Evolutionary conservation across 1,284 basidiomycete genomes (phyloP).

Genomic region (Caloboletus firmus): DNA sequence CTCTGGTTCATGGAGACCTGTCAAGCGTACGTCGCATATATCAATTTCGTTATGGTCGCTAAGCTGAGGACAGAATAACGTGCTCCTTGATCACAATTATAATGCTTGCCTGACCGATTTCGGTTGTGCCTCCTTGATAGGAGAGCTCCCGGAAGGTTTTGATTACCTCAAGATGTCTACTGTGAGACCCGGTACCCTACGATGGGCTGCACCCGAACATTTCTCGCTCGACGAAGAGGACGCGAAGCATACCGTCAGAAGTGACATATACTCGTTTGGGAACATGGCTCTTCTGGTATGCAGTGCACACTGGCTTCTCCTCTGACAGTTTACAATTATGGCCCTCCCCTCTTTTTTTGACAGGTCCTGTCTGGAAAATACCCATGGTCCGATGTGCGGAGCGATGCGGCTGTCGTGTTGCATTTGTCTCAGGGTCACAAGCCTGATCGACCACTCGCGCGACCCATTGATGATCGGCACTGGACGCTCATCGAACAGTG

Average conservation of each 20-base stretch:
- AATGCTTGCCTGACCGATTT: slow-evolving; percentile 15
- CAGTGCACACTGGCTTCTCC: background rate
- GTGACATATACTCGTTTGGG: slow-evolving; percentile 20
- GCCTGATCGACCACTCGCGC: slow-evolving; percentile 2
- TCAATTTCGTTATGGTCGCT: background rate
- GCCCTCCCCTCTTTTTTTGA: background rate
- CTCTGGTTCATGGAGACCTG: slow-evolving; percentile 11
- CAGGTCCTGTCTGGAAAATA: slow-evolving; percentile 1
- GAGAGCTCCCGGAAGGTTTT: slow-evolving; percentile 10
- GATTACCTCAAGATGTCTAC: slow-evolving; percentile 6
- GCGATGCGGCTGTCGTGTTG: slow-evolving; percentile 2
- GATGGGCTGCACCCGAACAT: slow-evolving; percentile 17
- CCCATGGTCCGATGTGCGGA: slow-evolving; percentile 15
- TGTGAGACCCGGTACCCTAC: slow-evolving; percentile 7
- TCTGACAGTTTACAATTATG: background rate
- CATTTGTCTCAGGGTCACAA: slow-evolving; percentile 6
- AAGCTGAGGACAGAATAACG: slow-evolving; percentile 12
- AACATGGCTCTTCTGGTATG: slow-evolving; percentile 8
- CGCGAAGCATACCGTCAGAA: slow-evolving; percentile 2
- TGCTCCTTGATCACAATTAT: slow-evolving; percentile 10
- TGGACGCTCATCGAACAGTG: slow-evolving; percentile 14
- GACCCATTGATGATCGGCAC: slow-evolving; percentile 10
- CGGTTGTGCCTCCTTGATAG: slow-evolving; percentile 11
- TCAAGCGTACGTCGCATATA: slow-evolving; percentile 1
- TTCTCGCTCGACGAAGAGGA: background rate